A percentile compares a stretch with the other conserved stretches of the same genome.
These are phyloP conservation scores for Monascus purpureus DNA, from an alignment of 495 filamentous ascomycete species.

Conservation along the genomic window DNA sequence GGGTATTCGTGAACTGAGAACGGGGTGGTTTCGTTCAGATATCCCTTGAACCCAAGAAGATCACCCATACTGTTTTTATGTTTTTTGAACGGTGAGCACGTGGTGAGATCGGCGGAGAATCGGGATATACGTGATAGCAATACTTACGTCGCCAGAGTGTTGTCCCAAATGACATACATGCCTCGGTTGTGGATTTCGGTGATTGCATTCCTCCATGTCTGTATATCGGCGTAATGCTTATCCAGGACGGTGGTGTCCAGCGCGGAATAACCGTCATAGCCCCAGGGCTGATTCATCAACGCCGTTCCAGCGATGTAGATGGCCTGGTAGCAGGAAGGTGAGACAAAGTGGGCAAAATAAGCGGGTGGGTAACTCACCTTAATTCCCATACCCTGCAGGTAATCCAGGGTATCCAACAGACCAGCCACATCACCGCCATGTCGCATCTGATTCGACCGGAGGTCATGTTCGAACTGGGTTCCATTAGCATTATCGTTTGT, in stretches of 20 bases:
- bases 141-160: constrained; percentile 54
- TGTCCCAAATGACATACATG: constrained; percentile 63
- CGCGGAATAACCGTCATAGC: constrained; percentile 51
- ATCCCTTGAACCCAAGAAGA: constrained; percentile 54
- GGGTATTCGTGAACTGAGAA: constrained; percentile 44
- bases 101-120: background rate
- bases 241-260: constrained; percentile 59
- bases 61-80: constrained; percentile 38
- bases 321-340: constrained; percentile 19
- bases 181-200: constrained; percentile 48
- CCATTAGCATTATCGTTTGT: constrained; percentile 58
- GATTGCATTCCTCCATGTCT: constrained; percentile 49
- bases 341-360: background rate
- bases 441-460: constrained; percentile 55
- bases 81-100: background rate
- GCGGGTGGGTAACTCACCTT: constrained; percentile 29
- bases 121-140: background rate
- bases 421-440: constrained; percentile 59
- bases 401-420: constrained; percentile 52
- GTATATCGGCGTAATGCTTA: constrained; percentile 51
- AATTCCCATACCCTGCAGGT: constrained; percentile 62
- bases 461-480: constrained; percentile 55
- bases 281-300: constrained; percentile 62
- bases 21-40: constrained; percentile 50
- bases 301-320: constrained; percentile 58